Evolutionary conservation across 805 yeast genomes (phyloP).

Genomic region (Candida sithepensis): DNA sequence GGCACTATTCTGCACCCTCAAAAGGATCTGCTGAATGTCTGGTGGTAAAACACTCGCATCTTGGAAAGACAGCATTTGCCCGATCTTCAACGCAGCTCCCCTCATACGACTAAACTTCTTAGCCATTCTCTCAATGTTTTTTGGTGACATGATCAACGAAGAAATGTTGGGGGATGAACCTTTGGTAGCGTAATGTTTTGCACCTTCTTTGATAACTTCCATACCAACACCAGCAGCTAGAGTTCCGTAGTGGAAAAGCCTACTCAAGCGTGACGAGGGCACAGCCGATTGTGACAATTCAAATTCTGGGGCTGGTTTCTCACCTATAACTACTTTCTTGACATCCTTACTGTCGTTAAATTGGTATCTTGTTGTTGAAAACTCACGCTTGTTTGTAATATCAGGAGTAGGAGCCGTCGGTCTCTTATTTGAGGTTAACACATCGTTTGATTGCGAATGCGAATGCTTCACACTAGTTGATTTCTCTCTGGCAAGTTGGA

Average conservation of each 20-base stretch:
- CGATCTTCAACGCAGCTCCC: constrained; percentile 97
- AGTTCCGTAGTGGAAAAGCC: constrained; percentile 89
- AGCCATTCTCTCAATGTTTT: constrained; percentile 84
- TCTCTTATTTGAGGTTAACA: constrained; percentile 16
- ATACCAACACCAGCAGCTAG: constrained; percentile 89
- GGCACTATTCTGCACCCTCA: constrained; percentile 89
- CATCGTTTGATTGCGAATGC: constrained; percentile 7
- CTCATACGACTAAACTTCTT: constrained; percentile 89
- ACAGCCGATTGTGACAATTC: constrained; percentile 65
- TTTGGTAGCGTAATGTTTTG: constrained; percentile 58
- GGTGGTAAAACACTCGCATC: constrained; percentile 80
- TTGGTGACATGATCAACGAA: constrained; percentile 67
- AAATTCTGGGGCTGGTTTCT: constrained; percentile 34
- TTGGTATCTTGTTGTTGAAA: constrained; percentile 9
- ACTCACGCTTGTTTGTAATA: constrained; percentile 20
- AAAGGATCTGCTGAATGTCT: constrained; percentile 75
- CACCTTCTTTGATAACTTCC: constrained; percentile 75
- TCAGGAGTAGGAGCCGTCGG: constrained; percentile 16
- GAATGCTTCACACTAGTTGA: constrained; percentile 23
- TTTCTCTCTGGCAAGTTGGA: constrained; percentile 31
- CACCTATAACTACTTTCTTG: constrained; percentile 23
- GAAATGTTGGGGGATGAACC: constrained; percentile 45
- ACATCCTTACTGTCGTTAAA: constrained; percentile 1
- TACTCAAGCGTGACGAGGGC: constrained; percentile 81
- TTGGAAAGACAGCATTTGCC: constrained; percentile 96